phyloP scores from a whole-genome alignment of 345 rosid genomes.

The Murraya koenigii region DNA sequence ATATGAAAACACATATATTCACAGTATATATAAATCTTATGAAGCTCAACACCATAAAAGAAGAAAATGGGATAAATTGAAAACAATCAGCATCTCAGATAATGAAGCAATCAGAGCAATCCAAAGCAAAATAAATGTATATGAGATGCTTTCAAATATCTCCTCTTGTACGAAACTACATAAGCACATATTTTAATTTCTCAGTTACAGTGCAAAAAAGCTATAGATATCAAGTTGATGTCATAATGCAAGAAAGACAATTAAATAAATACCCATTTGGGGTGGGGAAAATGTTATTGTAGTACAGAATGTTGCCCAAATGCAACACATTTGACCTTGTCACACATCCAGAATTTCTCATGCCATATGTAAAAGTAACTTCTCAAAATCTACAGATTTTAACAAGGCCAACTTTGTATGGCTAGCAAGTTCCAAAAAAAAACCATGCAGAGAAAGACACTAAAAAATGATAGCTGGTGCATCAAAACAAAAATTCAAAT shows the following conservation, averaged over 20 bases:
- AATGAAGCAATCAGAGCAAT: neutral
- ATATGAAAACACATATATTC: neutral
- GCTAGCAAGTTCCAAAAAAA: neutral
- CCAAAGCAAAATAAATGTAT: slow-evolving; percentile 4
- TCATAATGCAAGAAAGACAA: neutral
- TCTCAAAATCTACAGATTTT: neutral
- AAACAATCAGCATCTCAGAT: neutral
- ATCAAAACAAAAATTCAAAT: neutral
- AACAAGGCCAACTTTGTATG: neutral
- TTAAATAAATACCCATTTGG: neutral
- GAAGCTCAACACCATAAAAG: neutral
- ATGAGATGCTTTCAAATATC: neutral
- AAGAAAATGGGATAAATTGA: neutral
- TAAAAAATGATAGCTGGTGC: neutral
- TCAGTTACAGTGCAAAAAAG: neutral
- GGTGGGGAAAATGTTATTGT: neutral
- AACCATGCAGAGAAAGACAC: neutral
- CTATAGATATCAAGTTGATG: neutral
- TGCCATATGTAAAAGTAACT: neutral
- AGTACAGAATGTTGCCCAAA: neutral
- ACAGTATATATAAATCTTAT: neutral
- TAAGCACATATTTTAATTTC: neutral
- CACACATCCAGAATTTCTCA: neutral
- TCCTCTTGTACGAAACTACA: neutral
- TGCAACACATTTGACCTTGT: neutral